Base-by-base conservation (phyloP, 2,329 filamentous ascomycete species). In the Sporothrix brunneoviolacea region DNA sequence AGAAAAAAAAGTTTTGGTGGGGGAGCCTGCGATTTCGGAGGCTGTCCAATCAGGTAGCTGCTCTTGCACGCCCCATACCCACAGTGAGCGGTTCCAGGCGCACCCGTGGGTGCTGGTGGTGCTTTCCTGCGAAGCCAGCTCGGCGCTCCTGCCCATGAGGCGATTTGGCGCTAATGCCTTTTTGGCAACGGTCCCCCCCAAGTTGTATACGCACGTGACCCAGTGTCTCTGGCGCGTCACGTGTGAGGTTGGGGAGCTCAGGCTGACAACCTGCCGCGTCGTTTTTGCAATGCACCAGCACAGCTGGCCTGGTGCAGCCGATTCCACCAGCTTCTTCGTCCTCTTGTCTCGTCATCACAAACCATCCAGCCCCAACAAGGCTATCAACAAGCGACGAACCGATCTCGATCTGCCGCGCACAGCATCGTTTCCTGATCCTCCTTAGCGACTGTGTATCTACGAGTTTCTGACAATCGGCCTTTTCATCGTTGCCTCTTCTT, bases 221-320 rank as follows among this genome's bases (percentile, higher is more conserved):
- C 8, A n/a, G n/a, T n/a, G 12, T 28, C 43, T 36, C 21, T 3
- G 15, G 15, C 10, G 2, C 12, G 9, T 40, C 36, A 40, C 16
- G 27, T 48, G 36, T 3, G 2, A 7, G 1, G 13, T 8, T 21
- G 18, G 18, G 13, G 19, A 41, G 27, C 37, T 41, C 51, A 53
- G 51, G 51, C 51, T 53, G 51, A 52, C 51, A 52, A 44, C 46
- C 22, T 48, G 51, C 51, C 51, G 51, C 51, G 51, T 53, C 46
- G 46, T 30, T 48, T 38, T 18, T 38, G 45, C 16, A n/a, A n/a
- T n/a, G n/a, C n/a, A n/a, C n/a, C n/a, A n/a, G n/a, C n/a, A n/a
- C n/a, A n/a, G n/a, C n/a, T n/a, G n/a, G n/a, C n/a, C n/a, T n/a
- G n/a, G n/a, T n/a, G n/a, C n/a, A n/a, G n/a, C n/a, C n/a, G n/a